Percentiles rank a stretch among this genome's conserved stretches.
These are phyloP conservation scores for Fusarium setosum DNA, from an alignment of 2,329 filamentous ascomycete genomes.

Conservation along the genomic window DNA sequence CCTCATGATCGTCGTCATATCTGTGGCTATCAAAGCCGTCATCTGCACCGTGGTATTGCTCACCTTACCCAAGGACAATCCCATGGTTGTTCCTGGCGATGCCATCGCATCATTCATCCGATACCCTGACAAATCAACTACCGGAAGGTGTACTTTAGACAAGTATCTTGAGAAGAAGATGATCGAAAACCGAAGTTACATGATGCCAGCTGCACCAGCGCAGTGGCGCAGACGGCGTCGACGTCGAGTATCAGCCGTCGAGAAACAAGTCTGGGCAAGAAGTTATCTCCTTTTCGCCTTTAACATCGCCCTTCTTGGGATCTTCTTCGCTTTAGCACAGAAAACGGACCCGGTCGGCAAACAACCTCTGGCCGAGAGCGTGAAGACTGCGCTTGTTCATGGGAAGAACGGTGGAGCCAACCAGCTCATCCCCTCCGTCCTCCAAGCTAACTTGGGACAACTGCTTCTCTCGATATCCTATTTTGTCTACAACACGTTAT, in stretches of 20 bases:
- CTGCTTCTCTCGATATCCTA: background rate
- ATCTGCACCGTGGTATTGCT: background rate
- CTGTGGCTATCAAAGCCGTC: background rate
- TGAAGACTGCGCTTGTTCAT: background rate
- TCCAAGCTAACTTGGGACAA: background rate
- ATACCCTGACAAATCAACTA: background rate
- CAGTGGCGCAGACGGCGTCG: no score
- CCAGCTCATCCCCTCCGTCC: background rate
- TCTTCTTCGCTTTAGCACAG: no score
- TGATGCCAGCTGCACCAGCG: no score
- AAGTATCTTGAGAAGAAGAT: background rate
- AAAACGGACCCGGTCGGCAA: no score
- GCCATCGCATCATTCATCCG: background rate
- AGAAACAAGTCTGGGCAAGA: no score
- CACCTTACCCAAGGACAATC: background rate
- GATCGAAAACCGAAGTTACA: no score
- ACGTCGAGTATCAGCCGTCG: no score
- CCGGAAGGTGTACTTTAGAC: background rate
- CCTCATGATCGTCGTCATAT: background rate
- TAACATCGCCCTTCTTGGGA: no score
- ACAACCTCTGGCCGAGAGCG: background rate
- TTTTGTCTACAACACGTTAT: background rate
- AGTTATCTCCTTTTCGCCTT: no score
- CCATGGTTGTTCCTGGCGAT: background rate
- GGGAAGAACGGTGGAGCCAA: background rate